Evolutionary conservation across 1,284 basidiomycete species (phyloP).

Genomic region (Trichosporon asahii): DNA sequence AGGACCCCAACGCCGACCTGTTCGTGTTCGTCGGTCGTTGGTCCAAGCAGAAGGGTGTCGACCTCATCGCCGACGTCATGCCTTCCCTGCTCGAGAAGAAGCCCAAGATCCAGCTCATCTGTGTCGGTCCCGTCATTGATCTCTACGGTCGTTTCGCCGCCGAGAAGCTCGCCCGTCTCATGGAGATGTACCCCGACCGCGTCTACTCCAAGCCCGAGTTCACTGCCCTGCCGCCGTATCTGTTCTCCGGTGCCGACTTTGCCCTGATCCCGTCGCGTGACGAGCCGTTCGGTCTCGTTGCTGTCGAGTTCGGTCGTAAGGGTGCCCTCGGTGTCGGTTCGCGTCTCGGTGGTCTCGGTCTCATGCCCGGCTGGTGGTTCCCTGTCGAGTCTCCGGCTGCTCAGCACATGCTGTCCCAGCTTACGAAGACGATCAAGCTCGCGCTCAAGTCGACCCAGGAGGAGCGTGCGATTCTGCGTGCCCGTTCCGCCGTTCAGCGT

Average conservation of each 20-base stretch:
- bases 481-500: constrained; percentile 84
- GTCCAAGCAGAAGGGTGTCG: constrained; percentile 95
- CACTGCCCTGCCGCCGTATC: constrained; percentile 83
- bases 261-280: constrained; percentile 90
- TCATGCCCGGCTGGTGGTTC: constrained; percentile 99
- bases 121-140: constrained; percentile 89
- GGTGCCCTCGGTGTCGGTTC: constrained; percentile 90
- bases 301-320: constrained; percentile 90
- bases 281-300: constrained; percentile 89
- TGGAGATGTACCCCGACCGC: constrained; percentile 90
- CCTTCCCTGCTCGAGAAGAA: constrained; percentile 81
- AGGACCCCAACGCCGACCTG: constrained; percentile 80
- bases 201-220: constrained; percentile 92
- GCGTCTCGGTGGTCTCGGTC: constrained; percentile 84
- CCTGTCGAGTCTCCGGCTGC: constrained; percentile 87
- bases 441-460: constrained; percentile 84
- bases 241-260: constrained; percentile 91
- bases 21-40: constrained; percentile 94
- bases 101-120: constrained; percentile 76
- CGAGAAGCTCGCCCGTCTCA: constrained; percentile 81
- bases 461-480: constrained; percentile 83
- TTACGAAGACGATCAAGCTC: constrained; percentile 88
- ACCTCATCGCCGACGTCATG: constrained; percentile 90
- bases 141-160: constrained; percentile 89
- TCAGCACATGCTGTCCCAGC: constrained; percentile 88